Conservation (phyloP, 305 asterid genomes). For the Salvia sclarea region DNA sequence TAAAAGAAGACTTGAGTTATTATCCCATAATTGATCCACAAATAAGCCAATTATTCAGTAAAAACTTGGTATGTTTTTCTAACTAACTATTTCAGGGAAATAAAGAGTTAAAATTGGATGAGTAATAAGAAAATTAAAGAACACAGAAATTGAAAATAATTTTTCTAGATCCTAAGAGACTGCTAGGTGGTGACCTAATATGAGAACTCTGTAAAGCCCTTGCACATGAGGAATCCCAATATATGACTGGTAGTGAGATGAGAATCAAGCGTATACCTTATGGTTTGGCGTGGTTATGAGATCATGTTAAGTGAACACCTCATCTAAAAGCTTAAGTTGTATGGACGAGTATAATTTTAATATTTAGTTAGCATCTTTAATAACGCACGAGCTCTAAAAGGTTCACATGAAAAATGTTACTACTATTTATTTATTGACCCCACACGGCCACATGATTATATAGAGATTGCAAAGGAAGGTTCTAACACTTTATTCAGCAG, state of each 20-base stretch:
- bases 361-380: neutral
- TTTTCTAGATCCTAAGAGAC: neutral
- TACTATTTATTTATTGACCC: neutral
- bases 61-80: neutral
- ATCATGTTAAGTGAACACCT: neutral
- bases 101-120: neutral
- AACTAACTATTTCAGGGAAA: neutral
- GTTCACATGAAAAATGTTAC: neutral
- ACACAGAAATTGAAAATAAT: neutral
- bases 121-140: neutral
- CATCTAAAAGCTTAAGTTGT: neutral
- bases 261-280: too few species aligned
- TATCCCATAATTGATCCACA: conserved; percentile 1
- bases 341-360: neutral
- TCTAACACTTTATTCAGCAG: neutral
- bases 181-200: neutral
- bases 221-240: neutral
- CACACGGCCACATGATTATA: neutral
- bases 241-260: neutral
- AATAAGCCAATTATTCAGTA: neutral
- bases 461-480: neutral
- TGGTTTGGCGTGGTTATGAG: neutral
- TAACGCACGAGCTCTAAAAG: neutral
- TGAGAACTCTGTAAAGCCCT: neutral
- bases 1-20: neutral